Evolutionary conservation across 768 basidiomycete genomes (phyloP).

Genomic region (Rhodosporidiobolus odoratus): DNA sequence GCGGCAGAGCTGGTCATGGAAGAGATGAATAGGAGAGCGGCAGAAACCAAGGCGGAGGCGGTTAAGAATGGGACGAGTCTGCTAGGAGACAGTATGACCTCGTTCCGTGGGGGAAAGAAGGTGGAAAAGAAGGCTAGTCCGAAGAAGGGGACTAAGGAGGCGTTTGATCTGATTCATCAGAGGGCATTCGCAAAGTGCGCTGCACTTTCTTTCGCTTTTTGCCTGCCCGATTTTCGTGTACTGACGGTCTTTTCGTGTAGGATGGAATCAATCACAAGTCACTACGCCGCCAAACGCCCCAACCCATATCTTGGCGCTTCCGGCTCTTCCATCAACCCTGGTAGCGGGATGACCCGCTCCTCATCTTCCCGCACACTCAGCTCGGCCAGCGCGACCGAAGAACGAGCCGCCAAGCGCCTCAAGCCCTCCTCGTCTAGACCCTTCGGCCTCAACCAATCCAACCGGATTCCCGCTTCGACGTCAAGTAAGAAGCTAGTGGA

Average conservation of each 20-base stretch:
- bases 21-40: conserved; percentile 25
- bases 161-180: conserved; percentile 7
- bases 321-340: not conserved
- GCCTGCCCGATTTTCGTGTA: too few relatives aligned
- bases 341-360: not conserved
- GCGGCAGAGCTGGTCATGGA: conserved; percentile 5
- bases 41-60: not conserved
- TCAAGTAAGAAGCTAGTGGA: conserved; percentile 12
- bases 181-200: conserved; percentile 10
- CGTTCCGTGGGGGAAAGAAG: not conserved
- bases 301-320: too few relatives aligned
- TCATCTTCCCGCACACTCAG: not conserved
- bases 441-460: not conserved
- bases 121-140: not conserved
- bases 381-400: not conserved
- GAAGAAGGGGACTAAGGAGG: not conserved
- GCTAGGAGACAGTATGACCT: not conserved
- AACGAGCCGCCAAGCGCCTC: conserved; percentile 10
- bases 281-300: conserved; percentile 33
- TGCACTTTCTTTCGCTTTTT: not conserved
- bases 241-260: not conserved
- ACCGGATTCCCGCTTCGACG: not conserved
- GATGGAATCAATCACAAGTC: conserved; percentile 37
- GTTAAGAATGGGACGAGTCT: not conserved
- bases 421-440: not conserved